Conservation (phyloP, 1,284 basidiomycete species). For the Cystobasidium slooffiae region DNA sequence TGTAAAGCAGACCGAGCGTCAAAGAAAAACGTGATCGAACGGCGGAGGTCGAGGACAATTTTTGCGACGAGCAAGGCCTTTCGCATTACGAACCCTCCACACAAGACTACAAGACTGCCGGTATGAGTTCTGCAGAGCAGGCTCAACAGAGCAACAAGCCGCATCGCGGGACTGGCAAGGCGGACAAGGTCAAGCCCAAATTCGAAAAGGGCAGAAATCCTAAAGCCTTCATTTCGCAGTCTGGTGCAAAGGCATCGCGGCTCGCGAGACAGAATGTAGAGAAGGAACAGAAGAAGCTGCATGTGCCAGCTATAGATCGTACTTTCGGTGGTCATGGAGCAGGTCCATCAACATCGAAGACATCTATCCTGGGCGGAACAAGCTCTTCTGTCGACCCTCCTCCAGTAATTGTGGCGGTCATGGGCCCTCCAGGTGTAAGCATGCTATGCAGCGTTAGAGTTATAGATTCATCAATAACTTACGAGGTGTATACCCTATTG, state of each 20-base stretch:
- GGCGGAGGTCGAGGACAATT: neutral
- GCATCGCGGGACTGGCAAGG: conserved; percentile 62
- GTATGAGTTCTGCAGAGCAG: conserved; percentile 26
- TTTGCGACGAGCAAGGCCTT: conserved; percentile 12
- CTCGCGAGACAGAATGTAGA: conserved; percentile 90
- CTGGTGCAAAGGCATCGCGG: conserved; percentile 81
- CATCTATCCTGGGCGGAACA: conserved; percentile 44
- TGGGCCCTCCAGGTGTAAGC: conserved; percentile 88
- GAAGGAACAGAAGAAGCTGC: conserved; percentile 88
- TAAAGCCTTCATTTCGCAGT: conserved; percentile 85
- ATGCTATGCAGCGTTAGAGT: neutral
- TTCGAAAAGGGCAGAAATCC: conserved; percentile 76
- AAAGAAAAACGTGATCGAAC: conserved; percentile 23
- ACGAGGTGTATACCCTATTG: neutral
- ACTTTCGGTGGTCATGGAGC: conserved; percentile 65
- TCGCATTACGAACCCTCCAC: conserved; percentile 1
- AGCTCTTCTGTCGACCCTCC: conserved; percentile 73
- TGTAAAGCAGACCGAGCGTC: neutral
- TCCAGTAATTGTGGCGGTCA: conserved; percentile 93
- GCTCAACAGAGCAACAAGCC: conserved; percentile 49
- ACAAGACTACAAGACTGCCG: neutral
- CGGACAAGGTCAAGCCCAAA: conserved; percentile 68
- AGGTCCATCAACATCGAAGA: conserved; percentile 39
- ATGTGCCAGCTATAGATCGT: conserved; percentile 93
- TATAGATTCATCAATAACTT: neutral